Base-by-base conservation (phyloP, 208 protist species). In the Leishmania guyanensis region DNA sequence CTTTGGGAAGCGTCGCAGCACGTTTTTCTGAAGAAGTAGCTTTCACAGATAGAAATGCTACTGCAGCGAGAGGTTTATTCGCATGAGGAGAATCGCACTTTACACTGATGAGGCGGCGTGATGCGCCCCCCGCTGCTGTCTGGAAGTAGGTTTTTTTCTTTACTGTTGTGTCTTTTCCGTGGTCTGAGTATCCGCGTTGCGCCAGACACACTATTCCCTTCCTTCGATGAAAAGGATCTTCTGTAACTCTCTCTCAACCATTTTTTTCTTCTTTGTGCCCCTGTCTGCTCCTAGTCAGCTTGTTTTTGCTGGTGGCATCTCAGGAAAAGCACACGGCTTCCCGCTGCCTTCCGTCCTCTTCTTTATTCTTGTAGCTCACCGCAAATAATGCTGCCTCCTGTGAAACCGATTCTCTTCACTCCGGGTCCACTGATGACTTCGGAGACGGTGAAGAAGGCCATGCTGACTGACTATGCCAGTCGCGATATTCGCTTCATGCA, bases 391-490 rank as follows among this genome's bases (percentile, higher is more conserved):
- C 58, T 36, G 5, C 50, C 75, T 29, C 39, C 51, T 33, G 29
- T 87, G 51, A 90, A 79, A 64, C 76, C 80, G 29, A 91, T 95
- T 80, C 84, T 98, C n/a, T 98, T 97, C 83, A 97, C 95, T 0
- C 91, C 94, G 12, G 95, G 95, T 58, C 95, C 95, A 4, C 66
- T 98, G 65, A 89, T 89, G 85, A 95, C 92, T 48, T 94, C 92
- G 17, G 86, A 91, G 26, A 84, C 86, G 16, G 93, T 96, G 65
- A 96, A 97, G 85, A 68, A 91, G 74, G 89, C 90, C 9, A 97
- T 97, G 93, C 77, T 92, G 65, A 87, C 84, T 12, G 95, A 98
- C 76, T 96, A 91, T 75, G 95, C 88, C n/a, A 94, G 91, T 68
- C 88, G 94, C 33, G 95, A 98, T 78, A 53, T 78, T 76, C 78